A percentile compares a stretch with the other conserved stretches of the same genome.
Conservation (phyloP, 2,329 filamentous ascomycete species). For the Fusarium beomiforme region DNA sequence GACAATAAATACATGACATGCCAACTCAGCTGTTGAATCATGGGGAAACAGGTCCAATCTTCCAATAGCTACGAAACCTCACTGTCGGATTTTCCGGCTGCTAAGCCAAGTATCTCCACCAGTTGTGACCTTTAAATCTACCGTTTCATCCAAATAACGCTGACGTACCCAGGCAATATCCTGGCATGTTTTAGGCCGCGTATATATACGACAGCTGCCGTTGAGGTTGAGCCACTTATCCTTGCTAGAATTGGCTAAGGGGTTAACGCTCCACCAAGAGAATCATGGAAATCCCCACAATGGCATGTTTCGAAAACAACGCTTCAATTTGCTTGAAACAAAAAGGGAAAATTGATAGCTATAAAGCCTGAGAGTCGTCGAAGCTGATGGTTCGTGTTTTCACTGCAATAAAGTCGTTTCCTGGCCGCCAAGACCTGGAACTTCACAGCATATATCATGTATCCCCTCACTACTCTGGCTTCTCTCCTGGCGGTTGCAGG, state of each 20-base stretch:
- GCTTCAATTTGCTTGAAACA: constrained; percentile 27
- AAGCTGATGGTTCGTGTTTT: not conserved
- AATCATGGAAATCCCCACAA: constrained; percentile 4
- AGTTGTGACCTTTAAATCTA: not conserved
- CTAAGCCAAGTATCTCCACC: constrained; percentile 10
- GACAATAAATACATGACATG: not conserved
- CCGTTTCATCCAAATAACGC: constrained; percentile 2
- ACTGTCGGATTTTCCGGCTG: not conserved
- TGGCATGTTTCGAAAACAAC: constrained; percentile 19
- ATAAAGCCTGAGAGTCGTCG: constrained; percentile 6
- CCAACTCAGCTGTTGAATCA: not conserved
- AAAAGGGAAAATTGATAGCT: not conserved
- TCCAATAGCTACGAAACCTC: not conserved
- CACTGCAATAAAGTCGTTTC: not conserved
- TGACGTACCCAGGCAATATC: not conserved
- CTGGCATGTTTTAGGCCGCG: not conserved
- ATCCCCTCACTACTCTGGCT: constrained; percentile 32
- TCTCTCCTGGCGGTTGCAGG: constrained; percentile 35
- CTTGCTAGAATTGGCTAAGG: constrained; percentile 13
- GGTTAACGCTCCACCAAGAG: not conserved
- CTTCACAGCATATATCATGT: constrained; percentile 20
- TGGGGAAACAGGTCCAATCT: not conserved
- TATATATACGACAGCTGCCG: not conserved
- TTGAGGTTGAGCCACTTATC: constrained; percentile 1
- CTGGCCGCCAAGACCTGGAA: not conserved